phyloP scores from a whole-genome alignment of 73 alveolate species.

The Effrenium voratum region DNA sequence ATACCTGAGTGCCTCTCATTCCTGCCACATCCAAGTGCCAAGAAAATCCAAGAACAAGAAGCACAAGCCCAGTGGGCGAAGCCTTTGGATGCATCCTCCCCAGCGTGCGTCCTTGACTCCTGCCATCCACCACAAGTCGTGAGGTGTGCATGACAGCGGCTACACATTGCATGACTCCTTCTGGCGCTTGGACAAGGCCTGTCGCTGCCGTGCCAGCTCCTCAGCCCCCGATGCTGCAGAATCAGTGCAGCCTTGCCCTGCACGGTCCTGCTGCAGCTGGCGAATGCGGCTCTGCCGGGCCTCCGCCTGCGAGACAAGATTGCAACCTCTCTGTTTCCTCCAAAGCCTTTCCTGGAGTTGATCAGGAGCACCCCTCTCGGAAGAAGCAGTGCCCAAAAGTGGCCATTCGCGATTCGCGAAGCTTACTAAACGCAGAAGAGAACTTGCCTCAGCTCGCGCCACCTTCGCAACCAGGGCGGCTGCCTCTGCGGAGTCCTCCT shows the following conservation, averaged over 20 bases:
- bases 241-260: not conserved
- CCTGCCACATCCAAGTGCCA: too few species aligned
- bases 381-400: not conserved
- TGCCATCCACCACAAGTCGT: too few species aligned
- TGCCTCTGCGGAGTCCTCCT: not conserved
- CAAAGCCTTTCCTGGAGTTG: too few species aligned
- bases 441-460: not conserved
- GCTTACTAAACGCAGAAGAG: not conserved
- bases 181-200: conserved; percentile 43
- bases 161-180: too few species aligned
- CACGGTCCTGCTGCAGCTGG: conserved; percentile 44
- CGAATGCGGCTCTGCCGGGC: conserved; percentile 30
- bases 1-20: too few species aligned
- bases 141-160: too few species aligned
- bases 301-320: conserved; percentile 6
- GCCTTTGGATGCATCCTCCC: too few species aligned
- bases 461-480: conserved; percentile 13
- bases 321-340: too few species aligned
- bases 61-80: too few species aligned
- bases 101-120: too few species aligned
- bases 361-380: too few species aligned
- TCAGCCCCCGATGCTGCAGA: not conserved
- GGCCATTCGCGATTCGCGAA: not conserved
- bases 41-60: too few species aligned
- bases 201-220: conserved; percentile 51